These are phyloP conservation scores for Rugosomyces carneus DNA, from an alignment of 1,284 basidiomycete genomes.

Conservation along the genomic window DNA sequence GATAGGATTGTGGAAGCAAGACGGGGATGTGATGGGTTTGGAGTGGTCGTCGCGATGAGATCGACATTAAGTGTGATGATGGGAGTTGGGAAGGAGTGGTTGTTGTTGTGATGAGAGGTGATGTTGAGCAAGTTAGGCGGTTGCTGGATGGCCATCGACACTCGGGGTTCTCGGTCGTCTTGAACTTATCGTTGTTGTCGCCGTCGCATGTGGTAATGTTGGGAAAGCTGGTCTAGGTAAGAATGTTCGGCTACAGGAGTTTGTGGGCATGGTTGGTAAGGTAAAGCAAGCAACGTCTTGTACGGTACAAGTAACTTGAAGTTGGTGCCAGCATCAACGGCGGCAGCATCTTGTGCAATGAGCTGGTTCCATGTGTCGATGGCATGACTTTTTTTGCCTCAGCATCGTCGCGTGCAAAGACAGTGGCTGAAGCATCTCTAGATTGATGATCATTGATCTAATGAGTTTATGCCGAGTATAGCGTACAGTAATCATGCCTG, in stretches of 20 bases:
- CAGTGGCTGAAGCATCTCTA: slow-evolving; percentile 22
- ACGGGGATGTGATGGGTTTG: background rate
- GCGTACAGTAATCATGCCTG: too few relatives aligned
- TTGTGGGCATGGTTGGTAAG: background rate
- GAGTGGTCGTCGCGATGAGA: background rate
- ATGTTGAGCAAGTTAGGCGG: slow-evolving; percentile 8
- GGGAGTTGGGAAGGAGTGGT: background rate
- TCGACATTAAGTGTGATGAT: background rate
- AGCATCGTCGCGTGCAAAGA: slow-evolving; percentile 47
- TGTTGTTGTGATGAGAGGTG: slow-evolving; percentile 1
- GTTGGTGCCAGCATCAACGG: slow-evolving; percentile 43
- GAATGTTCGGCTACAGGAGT: slow-evolving; percentile 1
- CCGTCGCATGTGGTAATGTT: background rate
- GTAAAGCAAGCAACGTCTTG: slow-evolving; percentile 38
- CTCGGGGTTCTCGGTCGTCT: slow-evolving; percentile 14
- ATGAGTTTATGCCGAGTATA: too few relatives aligned
- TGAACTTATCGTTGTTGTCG: slow-evolving; percentile 9
- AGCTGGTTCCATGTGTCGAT: slow-evolving; percentile 50
- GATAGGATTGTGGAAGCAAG: background rate
- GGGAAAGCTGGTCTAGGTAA: slow-evolving; percentile 6
- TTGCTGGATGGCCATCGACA: slow-evolving; percentile 12
- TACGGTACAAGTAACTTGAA: slow-evolving; percentile 45
- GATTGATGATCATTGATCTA: too few relatives aligned
- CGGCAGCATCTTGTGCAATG: slow-evolving; percentile 41
- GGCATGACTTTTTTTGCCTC: slow-evolving; percentile 43